Base-by-base conservation (phyloP, 257 asterid genomes). In the Datura wrightii region DNA sequence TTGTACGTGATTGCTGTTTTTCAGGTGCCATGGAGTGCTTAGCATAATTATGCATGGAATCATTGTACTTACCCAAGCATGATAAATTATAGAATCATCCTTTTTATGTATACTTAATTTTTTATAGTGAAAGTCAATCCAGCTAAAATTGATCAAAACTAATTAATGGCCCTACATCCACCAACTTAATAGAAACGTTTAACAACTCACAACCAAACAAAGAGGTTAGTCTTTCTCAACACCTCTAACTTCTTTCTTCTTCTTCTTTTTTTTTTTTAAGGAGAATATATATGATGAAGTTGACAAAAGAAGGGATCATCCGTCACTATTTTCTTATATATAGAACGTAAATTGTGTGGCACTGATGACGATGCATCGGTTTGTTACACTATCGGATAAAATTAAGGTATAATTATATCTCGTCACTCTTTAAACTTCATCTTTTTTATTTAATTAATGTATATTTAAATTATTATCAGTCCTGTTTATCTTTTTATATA, bases 11-110 rank as follows among this genome's bases (percentile, higher is more conserved):
- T 74, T 74, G 59, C 42, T 74, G 60, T 11, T 74, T 74, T 74
- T 48, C 60, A 74, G 81, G 81, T 74, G 81, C 3, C n/a, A 46
- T 74, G 80, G 81, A 76, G 60, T 76, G 81, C 60, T 50, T 24
- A 24, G 14, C 81, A 74, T 74, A 74, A 74, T 74, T 74, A 74
- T 74, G 59, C 59, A 74, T 74, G 60, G 19, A 76, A 50, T 76
- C 60, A 76, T 76, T 76, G 3, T 24, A 50, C 60, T 50, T 50
- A 34, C 50, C 60, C 6, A 48, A 24, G 14, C 60, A 74, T 74
- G 44, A 19, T 48, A 48, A 48, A 48, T 46, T 48, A 74, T 13
- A 74, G 42, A 7, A 8, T 14, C 58, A 74, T 74, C 59, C 11
- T 24, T 48, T 74, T 37, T 2, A 34, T 13, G 2, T 5, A 72